Conservation (phyloP, 805 yeast genomes). For the Scheffersomyces ergatensis region DNA sequence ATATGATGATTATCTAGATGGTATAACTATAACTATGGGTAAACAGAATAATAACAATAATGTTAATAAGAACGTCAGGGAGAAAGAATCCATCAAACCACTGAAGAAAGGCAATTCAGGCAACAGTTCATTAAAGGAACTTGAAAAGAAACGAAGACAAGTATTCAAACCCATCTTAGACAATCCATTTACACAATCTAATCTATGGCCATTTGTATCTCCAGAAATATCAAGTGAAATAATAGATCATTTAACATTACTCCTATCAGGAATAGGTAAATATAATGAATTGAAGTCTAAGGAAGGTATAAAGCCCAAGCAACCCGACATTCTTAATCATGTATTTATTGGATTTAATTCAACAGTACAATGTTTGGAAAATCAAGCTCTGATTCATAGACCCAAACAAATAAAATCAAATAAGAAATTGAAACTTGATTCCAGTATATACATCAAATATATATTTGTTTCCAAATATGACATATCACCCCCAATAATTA, state of each 20-base stretch:
- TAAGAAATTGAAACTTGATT: slow-evolving; percentile 1
- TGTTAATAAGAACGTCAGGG: too few relatives aligned
- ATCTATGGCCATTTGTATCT: slow-evolving; percentile 39
- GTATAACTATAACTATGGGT: too few relatives aligned
- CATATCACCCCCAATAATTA: slow-evolving; percentile 46
- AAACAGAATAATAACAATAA: too few relatives aligned
- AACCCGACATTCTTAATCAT: slow-evolving; percentile 22
- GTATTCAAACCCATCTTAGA: slow-evolving; percentile 65
- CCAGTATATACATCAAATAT: slow-evolving; percentile 22
- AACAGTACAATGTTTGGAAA: slow-evolving; percentile 47
- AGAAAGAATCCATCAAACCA: too few relatives aligned
- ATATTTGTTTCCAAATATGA: slow-evolving; percentile 66
- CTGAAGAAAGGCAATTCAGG: too few relatives aligned
- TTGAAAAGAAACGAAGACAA: slow-evolving; percentile 51
- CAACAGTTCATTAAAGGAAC: slow-evolving; percentile 41
- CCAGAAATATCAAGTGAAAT: slow-evolving; percentile 35
- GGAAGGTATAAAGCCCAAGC: slow-evolving; percentile 5
- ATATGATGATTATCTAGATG: too few relatives aligned
- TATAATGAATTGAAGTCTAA: slow-evolving; percentile 14
- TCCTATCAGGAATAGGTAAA: slow-evolving; percentile 30
- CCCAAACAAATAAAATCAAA: neutral
- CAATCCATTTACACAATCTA: slow-evolving; percentile 56
- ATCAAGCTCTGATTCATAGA: slow-evolving; percentile 26
- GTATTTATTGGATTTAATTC: slow-evolving; percentile 54
- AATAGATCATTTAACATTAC: slow-evolving; percentile 30